phyloP scores from a whole-genome alignment of 2,329 filamentous ascomycete species.

The Fusarium cyanostomum region DNA sequence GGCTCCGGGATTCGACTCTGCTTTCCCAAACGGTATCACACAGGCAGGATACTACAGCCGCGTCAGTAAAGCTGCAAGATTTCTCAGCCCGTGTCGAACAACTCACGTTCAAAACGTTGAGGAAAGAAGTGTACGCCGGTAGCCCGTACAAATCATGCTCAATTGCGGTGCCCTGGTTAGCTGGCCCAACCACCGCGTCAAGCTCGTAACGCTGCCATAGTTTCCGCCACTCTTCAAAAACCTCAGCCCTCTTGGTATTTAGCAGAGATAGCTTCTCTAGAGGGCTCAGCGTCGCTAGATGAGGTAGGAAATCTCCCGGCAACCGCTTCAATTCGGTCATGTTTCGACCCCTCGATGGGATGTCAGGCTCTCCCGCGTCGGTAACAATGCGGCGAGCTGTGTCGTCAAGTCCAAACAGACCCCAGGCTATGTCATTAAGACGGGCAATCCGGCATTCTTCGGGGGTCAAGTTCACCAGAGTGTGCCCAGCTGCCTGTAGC shows the following conservation, averaged over 20 bases:
- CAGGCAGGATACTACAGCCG: slow-evolving; percentile 58
- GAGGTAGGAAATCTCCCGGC: background rate
- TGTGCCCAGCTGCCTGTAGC: slow-evolving; percentile 7
- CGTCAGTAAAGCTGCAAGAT: background rate
- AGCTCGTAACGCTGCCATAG: slow-evolving; percentile 54
- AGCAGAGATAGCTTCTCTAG: slow-evolving; percentile 49
- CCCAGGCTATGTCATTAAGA: slow-evolving; percentile 21
- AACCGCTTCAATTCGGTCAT: background rate
- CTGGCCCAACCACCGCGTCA: slow-evolving; percentile 60
- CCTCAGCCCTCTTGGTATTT: slow-evolving; percentile 34
- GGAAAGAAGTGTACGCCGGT: slow-evolving; percentile 57
- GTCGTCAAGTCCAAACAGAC: background rate
- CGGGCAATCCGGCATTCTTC: slow-evolving; percentile 3
- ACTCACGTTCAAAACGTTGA: slow-evolving; percentile 63
- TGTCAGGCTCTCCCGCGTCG: slow-evolving; percentile 6
- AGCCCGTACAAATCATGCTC: slow-evolving; percentile 60
- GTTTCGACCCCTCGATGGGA: slow-evolving; percentile 6
- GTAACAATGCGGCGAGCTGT: background rate
- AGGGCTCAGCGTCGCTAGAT: background rate
- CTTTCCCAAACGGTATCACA: slow-evolving; percentile 56
- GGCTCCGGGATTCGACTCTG: slow-evolving; percentile 23
- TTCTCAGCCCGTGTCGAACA: too few species aligned
- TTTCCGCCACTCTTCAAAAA: slow-evolving; percentile 54
- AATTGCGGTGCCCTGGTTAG: slow-evolving; percentile 60
- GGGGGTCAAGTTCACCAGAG: background rate